These are phyloP conservation scores for Thermochaetoides dissita DNA, from an alignment of 2,329 filamentous ascomycete species.

Conservation along the genomic window DNA sequence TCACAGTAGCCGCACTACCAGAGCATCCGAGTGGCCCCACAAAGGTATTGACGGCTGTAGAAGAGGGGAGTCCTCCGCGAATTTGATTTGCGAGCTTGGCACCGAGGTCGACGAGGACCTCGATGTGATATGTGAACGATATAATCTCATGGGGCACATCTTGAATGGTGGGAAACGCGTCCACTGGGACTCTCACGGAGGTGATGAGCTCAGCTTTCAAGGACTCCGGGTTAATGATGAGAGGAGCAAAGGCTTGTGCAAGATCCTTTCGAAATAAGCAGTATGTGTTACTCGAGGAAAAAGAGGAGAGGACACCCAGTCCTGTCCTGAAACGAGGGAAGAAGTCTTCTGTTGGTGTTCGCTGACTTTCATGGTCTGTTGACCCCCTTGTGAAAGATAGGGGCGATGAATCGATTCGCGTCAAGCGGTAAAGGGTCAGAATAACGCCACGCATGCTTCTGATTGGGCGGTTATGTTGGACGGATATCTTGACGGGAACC, in stretches of 20 bases:
- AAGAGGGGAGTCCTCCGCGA: constrained; percentile 44
- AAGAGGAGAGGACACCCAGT: constrained; percentile 61
- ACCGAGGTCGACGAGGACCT: constrained; percentile 83
- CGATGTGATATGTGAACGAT: constrained; percentile 84
- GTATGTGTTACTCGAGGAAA: constrained; percentile 73
- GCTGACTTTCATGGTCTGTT: constrained; percentile 51
- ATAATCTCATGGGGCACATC: constrained; percentile 88
- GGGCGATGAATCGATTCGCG: constrained; percentile 68
- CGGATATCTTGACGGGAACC: constrained; percentile 63
- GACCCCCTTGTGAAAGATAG: constrained; percentile 35
- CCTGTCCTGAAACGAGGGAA: constrained; percentile 81
- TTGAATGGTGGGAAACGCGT: constrained; percentile 81
- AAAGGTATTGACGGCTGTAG: constrained; percentile 21
- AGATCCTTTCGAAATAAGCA: constrained; percentile 94
- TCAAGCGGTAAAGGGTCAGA: constrained; percentile 80
- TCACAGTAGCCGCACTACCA: constrained; percentile 1
- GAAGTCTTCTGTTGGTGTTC: constrained; percentile 64
- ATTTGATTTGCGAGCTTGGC: constrained; percentile 66
- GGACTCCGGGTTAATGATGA: constrained; percentile 72
- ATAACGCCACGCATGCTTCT: constrained; percentile 89
- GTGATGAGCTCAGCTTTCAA: constrained; percentile 69
- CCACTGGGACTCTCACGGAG: constrained; percentile 73
- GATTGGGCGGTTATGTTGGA: constrained; percentile 79
- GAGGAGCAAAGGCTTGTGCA: constrained; percentile 71
- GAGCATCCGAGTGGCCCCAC: constrained; percentile 19